Percentiles rank a stretch among this genome's conserved stretches.
These are phyloP conservation scores for Astrocystis sublimbata DNA, from an alignment of 495 filamentous ascomycete genomes.

Conservation along the genomic window DNA sequence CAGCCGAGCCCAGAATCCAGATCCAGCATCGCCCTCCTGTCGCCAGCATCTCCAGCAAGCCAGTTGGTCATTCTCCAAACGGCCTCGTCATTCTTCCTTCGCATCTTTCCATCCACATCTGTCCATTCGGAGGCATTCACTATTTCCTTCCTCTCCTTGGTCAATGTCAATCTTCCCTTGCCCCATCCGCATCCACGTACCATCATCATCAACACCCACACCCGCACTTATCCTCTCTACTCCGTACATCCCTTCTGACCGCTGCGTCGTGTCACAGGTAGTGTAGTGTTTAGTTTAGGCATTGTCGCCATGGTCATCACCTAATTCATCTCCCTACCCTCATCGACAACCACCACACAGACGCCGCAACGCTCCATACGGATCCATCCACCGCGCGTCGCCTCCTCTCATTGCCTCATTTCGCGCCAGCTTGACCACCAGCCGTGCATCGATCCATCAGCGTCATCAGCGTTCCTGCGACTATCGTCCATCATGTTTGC, in stretches of 20 bases:
- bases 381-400: slow-evolving; percentile 10
- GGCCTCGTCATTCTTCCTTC: slow-evolving; percentile 36
- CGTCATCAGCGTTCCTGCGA: not conserved
- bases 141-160: slow-evolving; percentile 27
- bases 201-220: slow-evolving; percentile 2
- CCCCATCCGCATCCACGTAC: too few relatives aligned
- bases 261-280: not conserved
- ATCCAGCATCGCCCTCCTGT: too few relatives aligned
- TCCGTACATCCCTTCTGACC: slow-evolving; percentile 18
- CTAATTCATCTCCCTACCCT: slow-evolving; percentile 23
- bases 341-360: slow-evolving; percentile 27
- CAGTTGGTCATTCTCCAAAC: too few relatives aligned
- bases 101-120: too few relatives aligned
- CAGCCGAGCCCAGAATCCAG: too few relatives aligned
- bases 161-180: slow-evolving; percentile 19
- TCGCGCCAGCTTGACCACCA: slow-evolving; percentile 12
- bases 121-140: too few relatives aligned
- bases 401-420: slow-evolving; percentile 1
- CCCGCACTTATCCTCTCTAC: slow-evolving; percentile 16
- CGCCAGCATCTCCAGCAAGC: too few relatives aligned
- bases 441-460: slow-evolving; percentile 8
- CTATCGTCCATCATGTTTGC: slow-evolving; percentile 62
- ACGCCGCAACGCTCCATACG: slow-evolving; percentile 4
- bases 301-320: slow-evolving; percentile 28
- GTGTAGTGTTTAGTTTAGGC: not conserved